A percentile compares a stretch with the other conserved stretches of the same genome.
These are phyloP conservation scores for Orbilia javanica DNA, from an alignment of 2,329 filamentous ascomycete genomes.

Conservation along the genomic window DNA sequence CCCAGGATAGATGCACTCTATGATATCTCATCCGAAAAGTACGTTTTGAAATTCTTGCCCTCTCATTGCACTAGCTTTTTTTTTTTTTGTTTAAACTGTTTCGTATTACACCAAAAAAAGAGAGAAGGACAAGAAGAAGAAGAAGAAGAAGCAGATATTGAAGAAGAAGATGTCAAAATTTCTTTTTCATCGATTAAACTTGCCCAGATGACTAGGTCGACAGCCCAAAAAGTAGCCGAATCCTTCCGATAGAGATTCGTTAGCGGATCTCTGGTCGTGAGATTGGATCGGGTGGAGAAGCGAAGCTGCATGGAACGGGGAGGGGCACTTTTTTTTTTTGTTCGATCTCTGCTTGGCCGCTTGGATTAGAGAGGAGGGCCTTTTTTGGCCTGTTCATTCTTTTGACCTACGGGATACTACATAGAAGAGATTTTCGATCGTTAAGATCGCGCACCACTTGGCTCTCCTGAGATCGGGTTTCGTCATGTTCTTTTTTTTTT, in stretches of 20 bases:
- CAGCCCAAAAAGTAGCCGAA: constrained; percentile 57
- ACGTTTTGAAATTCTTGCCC: too few relatives aligned
- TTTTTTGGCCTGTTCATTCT: not conserved
- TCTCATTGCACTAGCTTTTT: too few relatives aligned
- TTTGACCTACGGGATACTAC: not conserved
- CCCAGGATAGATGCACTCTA: constrained; percentile 32
- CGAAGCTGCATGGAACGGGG: constrained; percentile 37
- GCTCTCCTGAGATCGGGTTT: constrained; percentile 7
- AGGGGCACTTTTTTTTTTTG: too few relatives aligned
- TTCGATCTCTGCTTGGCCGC: constrained; percentile 19
- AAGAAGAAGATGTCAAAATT: not conserved
- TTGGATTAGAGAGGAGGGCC: not conserved
- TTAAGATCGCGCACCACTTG: not conserved
- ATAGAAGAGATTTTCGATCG: constrained; percentile 13
- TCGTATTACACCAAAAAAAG: not conserved
- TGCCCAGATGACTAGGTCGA: constrained; percentile 38
- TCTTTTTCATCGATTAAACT: constrained; percentile 48
- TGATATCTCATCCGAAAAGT: not conserved
- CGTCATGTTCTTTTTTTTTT: not conserved
- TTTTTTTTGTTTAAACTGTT: too few relatives aligned
- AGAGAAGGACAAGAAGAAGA: not conserved
- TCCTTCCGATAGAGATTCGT: constrained; percentile 51
- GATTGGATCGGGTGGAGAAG: constrained; percentile 55
- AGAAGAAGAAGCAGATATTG: not conserved
- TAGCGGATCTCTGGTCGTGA: constrained; percentile 45